phyloP scores from a whole-genome alignment of 768 basidiomycete species.

The Lyophyllum atratum region DNA sequence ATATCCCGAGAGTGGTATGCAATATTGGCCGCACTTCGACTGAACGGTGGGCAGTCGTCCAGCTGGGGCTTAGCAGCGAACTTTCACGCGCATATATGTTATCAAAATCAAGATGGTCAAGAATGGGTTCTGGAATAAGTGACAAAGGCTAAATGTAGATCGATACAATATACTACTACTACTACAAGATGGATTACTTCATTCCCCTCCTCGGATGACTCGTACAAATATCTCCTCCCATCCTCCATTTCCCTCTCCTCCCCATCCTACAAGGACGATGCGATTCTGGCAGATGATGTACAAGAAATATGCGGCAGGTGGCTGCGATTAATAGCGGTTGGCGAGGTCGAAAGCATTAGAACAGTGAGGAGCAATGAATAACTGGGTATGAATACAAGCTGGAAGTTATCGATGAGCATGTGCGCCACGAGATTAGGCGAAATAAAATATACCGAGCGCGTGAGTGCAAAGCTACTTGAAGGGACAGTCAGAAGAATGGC shows the following conservation, averaged over 20 bases:
- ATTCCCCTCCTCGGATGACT: constrained; percentile 31
- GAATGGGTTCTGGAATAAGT: constrained; percentile 13
- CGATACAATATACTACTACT: constrained; percentile 26
- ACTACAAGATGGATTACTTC: constrained; percentile 38
- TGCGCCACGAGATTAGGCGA: constrained; percentile 6
- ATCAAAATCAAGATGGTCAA: constrained; percentile 8
- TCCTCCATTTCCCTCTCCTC: constrained; percentile 4
- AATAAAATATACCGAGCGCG: constrained; percentile 5
- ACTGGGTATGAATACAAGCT: constrained; percentile 12
- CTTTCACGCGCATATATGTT: constrained; percentile 4
- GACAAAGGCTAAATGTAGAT: constrained; percentile 23
- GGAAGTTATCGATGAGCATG: constrained; percentile 4
- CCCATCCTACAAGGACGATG: constrained; percentile 16
- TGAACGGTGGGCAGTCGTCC: too few species aligned
- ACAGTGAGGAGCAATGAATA: constrained; percentile 11
- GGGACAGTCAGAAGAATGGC: constrained; percentile 61
- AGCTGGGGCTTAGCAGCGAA: too few species aligned
- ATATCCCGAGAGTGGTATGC: too few species aligned
- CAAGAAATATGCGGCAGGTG: constrained; percentile 11
- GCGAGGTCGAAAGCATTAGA: constrained; percentile 20
- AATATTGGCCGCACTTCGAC: too few species aligned
- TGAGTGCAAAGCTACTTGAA: constrained; percentile 53
- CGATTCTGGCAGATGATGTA: constrained; percentile 13
- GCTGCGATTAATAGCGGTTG: constrained; percentile 14
- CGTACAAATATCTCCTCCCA: constrained; percentile 20